Evolutionary conservation across 2,329 filamentous ascomycete species (phyloP), one percentile per base, ranked within the genome.

Genomic region (Penicillium sp.): DNA sequence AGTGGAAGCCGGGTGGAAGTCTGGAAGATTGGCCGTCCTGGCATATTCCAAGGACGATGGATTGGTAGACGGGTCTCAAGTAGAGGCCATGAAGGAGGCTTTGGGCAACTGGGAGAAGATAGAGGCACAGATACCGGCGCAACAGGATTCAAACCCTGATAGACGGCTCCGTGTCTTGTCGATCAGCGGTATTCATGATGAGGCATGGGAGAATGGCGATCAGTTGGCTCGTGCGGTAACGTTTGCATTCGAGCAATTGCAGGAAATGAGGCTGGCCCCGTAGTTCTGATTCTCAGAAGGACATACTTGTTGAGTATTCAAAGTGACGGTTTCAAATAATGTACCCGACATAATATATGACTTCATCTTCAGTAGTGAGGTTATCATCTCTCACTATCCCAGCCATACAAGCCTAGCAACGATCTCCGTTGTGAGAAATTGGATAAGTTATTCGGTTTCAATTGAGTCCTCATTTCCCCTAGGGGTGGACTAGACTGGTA

Each of bases 1-100:
- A 4, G 64, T 74, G 12, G 71, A 70, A 50, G 64, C 65, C 25
- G 72, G 71, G 0, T 78, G 74, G 71, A 65, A 62, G 42, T 62
- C 62, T 41, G 75, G 75, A 7, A 62, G 66, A 35, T 63, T 77
- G 38, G 71, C 71, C 13, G 67, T 80, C 12, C 58, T 81, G 31
- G 77, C 75, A 27, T 72, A 76, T 54, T 79, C 77, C 5, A 54
- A 56, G n/a, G 71, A 73, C 19, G 78, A 81, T 67, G 71, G 67
- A 41, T 63, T 79, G 35, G 75, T 80, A 9, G 74, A 78, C 65
- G 57, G 60, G 45, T 61, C 57, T 1, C 78, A 80, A 61, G 50
- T 70, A 7, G 68, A 73, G 43, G 66, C 49, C 2, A 79, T 85
- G 82, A 67, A 81, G 78, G 62, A 81, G 71, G 71, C 79, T 71